Evolutionary conservation across 2,329 filamentous ascomycete genomes (phyloP).

Genomic region (Elsinoe fawcettii): DNA sequence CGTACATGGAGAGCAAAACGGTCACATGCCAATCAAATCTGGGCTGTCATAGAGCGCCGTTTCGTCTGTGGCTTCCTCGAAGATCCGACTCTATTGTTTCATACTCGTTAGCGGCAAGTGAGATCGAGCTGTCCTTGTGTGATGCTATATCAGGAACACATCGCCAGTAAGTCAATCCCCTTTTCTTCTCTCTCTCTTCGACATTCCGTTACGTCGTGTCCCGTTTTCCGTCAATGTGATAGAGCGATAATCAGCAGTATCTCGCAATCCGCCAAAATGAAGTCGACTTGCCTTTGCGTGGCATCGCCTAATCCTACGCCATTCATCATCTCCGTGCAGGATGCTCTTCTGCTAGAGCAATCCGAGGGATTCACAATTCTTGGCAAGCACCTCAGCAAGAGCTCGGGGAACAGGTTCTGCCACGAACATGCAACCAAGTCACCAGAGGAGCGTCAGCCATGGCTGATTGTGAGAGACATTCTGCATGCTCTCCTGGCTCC

Average conservation of each 20-base stretch:
- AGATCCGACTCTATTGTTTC: conserved; percentile 14
- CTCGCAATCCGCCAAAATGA: conserved; percentile 7
- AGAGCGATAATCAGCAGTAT: neutral
- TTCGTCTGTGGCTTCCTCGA: conserved; percentile 6
- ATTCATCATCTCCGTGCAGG: conserved; percentile 37
- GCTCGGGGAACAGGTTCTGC: conserved; percentile 39
- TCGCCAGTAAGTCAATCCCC: neutral
- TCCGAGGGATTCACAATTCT: conserved; percentile 39
- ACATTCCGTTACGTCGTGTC: conserved; percentile 4
- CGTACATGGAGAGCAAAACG: conserved; percentile 4
- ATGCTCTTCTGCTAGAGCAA: conserved; percentile 32
- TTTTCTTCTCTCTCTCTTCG: neutral
- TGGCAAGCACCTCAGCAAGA: conserved; percentile 34
- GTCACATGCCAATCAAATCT: conserved; percentile 11
- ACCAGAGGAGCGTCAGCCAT: conserved; percentile 31
- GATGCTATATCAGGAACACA: conserved; percentile 12
- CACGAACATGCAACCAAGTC: conserved; percentile 31
- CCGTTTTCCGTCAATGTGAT: neutral
- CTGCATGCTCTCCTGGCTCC: conserved; percentile 52
- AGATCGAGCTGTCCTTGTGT: neutral
- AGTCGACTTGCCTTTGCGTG: conserved; percentile 14
- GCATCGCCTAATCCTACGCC: conserved; percentile 30
- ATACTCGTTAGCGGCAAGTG: conserved; percentile 12
- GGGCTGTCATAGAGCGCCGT: neutral
- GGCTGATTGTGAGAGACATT: conserved; percentile 50